phyloP scores from a whole-genome alignment of 306 rosid genomes.

The Aeschynomene evenia region DNA sequence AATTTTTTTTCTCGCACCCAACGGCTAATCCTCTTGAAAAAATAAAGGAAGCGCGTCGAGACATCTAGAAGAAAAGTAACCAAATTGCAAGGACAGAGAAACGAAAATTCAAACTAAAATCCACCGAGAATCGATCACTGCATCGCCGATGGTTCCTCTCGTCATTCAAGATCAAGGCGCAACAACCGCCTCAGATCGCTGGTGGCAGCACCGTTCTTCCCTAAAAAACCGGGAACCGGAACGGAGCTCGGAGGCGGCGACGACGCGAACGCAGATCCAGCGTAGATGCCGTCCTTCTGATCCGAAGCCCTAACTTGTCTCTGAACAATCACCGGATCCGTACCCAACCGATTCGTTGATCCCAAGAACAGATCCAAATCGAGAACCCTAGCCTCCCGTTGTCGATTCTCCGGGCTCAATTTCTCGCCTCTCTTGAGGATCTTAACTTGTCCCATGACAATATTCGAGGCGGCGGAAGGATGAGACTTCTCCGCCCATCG shows the following conservation, averaged over 20 bases:
- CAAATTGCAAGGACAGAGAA: constrained; percentile 1
- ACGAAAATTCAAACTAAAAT: constrained; percentile 6
- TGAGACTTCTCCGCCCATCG: constrained; percentile 30
- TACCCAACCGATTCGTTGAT: constrained; percentile 70
- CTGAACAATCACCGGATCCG: constrained; percentile 58
- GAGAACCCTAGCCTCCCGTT: constrained; percentile 2
- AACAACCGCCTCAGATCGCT: constrained; percentile 55
- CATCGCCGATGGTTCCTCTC: background rate
- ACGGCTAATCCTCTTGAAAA: constrained; percentile 68
- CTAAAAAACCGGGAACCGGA: constrained; percentile 62
- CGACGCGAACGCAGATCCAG: constrained; percentile 50
- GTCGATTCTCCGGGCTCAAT: constrained; percentile 25
- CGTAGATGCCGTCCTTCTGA: constrained; percentile 48
- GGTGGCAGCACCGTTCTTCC: constrained; percentile 54
- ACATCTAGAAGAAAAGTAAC: constrained; percentile 21
- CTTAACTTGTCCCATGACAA: constrained; percentile 69
- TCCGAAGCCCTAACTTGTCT: constrained; percentile 60
- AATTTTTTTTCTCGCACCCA: constrained; percentile 33
- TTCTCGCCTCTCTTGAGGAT: constrained; percentile 81
- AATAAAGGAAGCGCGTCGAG: constrained; percentile 66
- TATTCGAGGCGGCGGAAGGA: constrained; percentile 21
- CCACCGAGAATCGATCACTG: background rate
- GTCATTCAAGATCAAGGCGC: constrained; percentile 52
- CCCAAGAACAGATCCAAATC: constrained; percentile 48
- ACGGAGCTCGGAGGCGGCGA: constrained; percentile 85